These are phyloP conservation scores for Tylopilus rubrobrunneus DNA, from an alignment of 768 basidiomycete species.

Conservation along the genomic window DNA sequence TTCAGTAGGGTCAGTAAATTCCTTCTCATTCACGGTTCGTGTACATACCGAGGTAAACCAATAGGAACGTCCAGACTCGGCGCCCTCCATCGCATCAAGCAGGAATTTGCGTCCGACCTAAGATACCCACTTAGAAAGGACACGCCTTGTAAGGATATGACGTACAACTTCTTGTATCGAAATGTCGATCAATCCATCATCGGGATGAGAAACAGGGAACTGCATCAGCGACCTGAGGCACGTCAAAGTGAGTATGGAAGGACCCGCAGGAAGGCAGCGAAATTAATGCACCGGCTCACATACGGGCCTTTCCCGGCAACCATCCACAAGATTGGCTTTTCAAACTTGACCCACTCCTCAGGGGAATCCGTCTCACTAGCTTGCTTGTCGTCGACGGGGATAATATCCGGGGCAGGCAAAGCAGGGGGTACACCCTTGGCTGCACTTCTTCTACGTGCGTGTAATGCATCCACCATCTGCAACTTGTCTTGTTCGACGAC, in stretches of 20 bases:
- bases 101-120: conserved; percentile 43
- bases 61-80: conserved; percentile 55
- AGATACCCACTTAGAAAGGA: not conserved
- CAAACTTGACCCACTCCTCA: conserved; percentile 67
- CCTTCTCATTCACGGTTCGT: not conserved
- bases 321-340: conserved; percentile 64
- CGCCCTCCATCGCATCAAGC: conserved; percentile 53
- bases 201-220: conserved; percentile 76
- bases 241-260: not conserved
- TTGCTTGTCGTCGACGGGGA: conserved; percentile 10
- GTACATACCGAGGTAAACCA: conserved; percentile 57
- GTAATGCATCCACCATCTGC: conserved; percentile 57
- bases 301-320: conserved; percentile 80
- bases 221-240: conserved; percentile 67
- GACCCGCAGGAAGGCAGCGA: not conserved
- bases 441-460: conserved; percentile 33
- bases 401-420: conserved; percentile 11
- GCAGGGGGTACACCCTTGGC: conserved; percentile 10
- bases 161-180: conserved; percentile 60
- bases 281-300: conserved; percentile 50
- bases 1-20: conserved; percentile 3
- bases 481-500: conserved; percentile 65
- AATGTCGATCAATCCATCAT: conserved; percentile 77
- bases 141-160: not conserved
- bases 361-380: conserved; percentile 31